Conservation (phyloP, 2,329 filamentous ascomycete species). For the Apiospora hydei region DNA sequence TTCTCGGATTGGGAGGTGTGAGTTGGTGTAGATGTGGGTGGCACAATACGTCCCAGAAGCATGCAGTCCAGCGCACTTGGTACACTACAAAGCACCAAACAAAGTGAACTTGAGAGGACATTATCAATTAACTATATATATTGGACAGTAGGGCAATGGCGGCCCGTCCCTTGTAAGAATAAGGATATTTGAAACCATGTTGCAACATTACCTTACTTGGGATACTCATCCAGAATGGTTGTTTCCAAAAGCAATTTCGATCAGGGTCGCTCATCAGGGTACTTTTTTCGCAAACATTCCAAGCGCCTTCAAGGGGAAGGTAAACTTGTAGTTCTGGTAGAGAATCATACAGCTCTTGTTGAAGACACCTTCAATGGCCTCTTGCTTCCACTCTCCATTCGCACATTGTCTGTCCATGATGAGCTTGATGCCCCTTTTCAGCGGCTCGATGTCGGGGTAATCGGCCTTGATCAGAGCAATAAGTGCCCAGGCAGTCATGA, state of each 20-base stretch:
- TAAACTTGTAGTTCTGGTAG: constrained; percentile 99
- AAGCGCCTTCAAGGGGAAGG: constrained; percentile 91
- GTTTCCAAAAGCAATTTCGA: constrained; percentile 40
- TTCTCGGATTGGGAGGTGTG: too few relatives aligned
- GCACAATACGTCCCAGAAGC: too few relatives aligned
- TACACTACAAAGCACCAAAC: background rate
- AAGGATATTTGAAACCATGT: background rate
- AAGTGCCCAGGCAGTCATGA: constrained; percentile 92
- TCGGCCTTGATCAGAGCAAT: constrained; percentile 83
- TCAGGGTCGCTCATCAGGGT: constrained; percentile 65
- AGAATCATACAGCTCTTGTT: constrained; percentile 99
- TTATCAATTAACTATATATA: background rate
- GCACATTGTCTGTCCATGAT: constrained; percentile 84
- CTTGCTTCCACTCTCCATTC: constrained; percentile 95
- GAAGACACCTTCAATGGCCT: constrained; percentile 97
- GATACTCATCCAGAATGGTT: background rate
- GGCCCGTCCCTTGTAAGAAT: background rate
- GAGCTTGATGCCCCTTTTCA: constrained; percentile 78
- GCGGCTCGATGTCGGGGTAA: constrained; percentile 76
- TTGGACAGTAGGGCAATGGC: background rate
- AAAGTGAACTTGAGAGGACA: background rate
- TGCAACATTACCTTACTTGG: background rate
- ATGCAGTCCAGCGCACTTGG: background rate
- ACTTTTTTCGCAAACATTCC: constrained; percentile 84
- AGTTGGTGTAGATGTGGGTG: too few relatives aligned